These are phyloP conservation scores for Podila minutissima DNA, from an alignment of 192 early-diverging fungal genomes.

Conservation along the genomic window DNA sequence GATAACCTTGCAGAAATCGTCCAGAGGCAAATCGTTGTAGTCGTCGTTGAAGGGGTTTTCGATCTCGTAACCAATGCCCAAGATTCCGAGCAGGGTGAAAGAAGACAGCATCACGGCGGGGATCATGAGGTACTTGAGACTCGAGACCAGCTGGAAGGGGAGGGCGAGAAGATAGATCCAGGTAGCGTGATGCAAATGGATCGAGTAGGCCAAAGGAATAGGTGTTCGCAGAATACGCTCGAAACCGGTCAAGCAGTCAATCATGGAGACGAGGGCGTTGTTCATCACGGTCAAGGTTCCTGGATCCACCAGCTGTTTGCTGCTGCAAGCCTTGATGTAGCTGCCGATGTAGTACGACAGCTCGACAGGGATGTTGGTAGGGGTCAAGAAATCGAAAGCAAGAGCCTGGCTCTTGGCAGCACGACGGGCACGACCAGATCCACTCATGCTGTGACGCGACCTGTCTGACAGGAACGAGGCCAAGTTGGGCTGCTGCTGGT, in stretches of 20 bases:
- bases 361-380: constrained; percentile 61
- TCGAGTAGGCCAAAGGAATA: constrained; percentile 85
- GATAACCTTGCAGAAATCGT: constrained; percentile 57
- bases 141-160: constrained; percentile 79
- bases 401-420: constrained; percentile 6
- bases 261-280: constrained; percentile 54
- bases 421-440: constrained; percentile 13
- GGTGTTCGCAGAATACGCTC: constrained; percentile 87
- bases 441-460: not conserved
- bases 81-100: constrained; percentile 85
- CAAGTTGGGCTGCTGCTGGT: constrained; percentile 9
- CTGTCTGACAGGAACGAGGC: not conserved
- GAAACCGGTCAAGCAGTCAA: constrained; percentile 68
- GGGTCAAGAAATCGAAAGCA: constrained; percentile 23
- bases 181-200: constrained; percentile 85
- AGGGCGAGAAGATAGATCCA: constrained; percentile 75
- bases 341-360: constrained; percentile 68
- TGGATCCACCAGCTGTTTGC: constrained; percentile 52
- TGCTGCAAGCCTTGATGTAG: constrained; percentile 48
- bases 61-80: constrained; percentile 84
- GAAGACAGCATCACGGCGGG: constrained; percentile 70
- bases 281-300: constrained; percentile 56
- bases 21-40: constrained; percentile 71
- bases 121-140: constrained; percentile 64
- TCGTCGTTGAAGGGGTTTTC: constrained; percentile 92